A percentile compares a stretch with the other conserved stretches of the same genome.
phyloP scores from a whole-genome alignment of 2,329 filamentous ascomycete species.

The Alternaria sp. region DNA sequence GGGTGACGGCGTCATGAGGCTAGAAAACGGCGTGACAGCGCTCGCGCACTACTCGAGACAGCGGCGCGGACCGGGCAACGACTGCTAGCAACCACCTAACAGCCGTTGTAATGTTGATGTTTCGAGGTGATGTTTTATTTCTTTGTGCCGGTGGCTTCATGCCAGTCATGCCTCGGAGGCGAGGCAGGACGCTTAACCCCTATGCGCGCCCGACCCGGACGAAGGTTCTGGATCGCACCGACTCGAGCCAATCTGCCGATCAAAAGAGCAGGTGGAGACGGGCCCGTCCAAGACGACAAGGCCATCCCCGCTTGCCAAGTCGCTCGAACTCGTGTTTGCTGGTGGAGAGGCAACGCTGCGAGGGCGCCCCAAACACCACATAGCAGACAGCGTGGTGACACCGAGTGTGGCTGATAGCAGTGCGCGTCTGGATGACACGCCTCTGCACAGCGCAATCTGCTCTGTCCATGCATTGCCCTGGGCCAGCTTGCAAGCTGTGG shows the following conservation, averaged over 20 bases:
- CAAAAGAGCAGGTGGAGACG: neutral
- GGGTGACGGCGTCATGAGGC: neutral
- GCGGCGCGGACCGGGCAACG: constrained; percentile 24
- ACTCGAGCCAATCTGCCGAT: neutral
- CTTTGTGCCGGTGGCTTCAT: neutral
- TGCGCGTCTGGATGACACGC: neutral
- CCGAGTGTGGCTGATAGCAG: neutral
- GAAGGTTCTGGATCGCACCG: constrained; percentile 2
- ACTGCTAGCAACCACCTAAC: constrained; percentile 5
- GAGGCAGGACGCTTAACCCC: neutral
- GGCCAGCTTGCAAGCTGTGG: neutral
- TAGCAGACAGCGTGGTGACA: neutral
- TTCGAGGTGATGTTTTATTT: neutral
- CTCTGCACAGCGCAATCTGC: neutral
- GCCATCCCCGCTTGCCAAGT: constrained; percentile 13
- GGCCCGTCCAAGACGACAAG: constrained; percentile 2
- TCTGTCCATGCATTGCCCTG: neutral
- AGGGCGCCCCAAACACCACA: neutral
- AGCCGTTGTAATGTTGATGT: constrained; percentile 1
- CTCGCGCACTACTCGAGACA: constrained; percentile 7
- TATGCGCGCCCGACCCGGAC: neutral
- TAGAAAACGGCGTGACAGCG: neutral
- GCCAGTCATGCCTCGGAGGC: neutral
- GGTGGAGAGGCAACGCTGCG: neutral
- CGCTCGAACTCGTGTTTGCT: neutral